Evolutionary conservation across 1,284 basidiomycete species (phyloP).

Genomic region (Cryptococcus hybrid): DNA sequence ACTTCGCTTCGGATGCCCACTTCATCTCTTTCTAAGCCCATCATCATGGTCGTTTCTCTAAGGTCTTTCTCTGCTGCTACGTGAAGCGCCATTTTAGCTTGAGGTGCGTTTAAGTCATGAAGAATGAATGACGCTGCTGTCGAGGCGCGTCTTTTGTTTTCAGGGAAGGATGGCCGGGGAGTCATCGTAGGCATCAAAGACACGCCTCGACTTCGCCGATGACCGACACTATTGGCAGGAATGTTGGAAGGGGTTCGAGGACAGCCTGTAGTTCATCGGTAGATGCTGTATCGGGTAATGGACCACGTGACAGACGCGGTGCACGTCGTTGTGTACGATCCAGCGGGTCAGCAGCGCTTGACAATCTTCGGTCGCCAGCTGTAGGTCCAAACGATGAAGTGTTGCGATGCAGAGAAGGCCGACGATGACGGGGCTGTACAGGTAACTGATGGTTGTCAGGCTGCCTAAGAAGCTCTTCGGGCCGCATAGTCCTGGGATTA

Average conservation of each 20-base stretch:
- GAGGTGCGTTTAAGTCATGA: slow-evolving; percentile 38
- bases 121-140: slow-evolving; percentile 15
- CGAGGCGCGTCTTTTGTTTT: slow-evolving; percentile 27
- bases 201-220: slow-evolving; percentile 9
- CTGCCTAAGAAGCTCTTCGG: slow-evolving; percentile 26
- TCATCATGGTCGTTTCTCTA: slow-evolving; percentile 50
- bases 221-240: background rate
- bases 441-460: slow-evolving; percentile 1
- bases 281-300: slow-evolving; percentile 11
- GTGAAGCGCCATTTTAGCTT: slow-evolving; percentile 49
- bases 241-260: slow-evolving; percentile 18
- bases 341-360: slow-evolving; percentile 26
- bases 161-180: background rate
- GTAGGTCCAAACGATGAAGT: slow-evolving; percentile 21
- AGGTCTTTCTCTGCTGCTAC: slow-evolving; percentile 57
- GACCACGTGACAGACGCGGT: slow-evolving; percentile 30
- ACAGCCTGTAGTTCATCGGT: slow-evolving; percentile 32
- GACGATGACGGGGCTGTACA: slow-evolving; percentile 1
- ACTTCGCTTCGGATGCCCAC: slow-evolving; percentile 35
- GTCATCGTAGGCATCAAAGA: slow-evolving; percentile 8
- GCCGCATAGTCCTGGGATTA: slow-evolving; percentile 18
- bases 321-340: slow-evolving; percentile 31
- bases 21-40: slow-evolving; percentile 41
- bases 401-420: slow-evolving; percentile 29
- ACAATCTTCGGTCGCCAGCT: slow-evolving; percentile 17